Conservation (phyloP, 164 flowering plant species). For the Berberis thunbergii region DNA sequence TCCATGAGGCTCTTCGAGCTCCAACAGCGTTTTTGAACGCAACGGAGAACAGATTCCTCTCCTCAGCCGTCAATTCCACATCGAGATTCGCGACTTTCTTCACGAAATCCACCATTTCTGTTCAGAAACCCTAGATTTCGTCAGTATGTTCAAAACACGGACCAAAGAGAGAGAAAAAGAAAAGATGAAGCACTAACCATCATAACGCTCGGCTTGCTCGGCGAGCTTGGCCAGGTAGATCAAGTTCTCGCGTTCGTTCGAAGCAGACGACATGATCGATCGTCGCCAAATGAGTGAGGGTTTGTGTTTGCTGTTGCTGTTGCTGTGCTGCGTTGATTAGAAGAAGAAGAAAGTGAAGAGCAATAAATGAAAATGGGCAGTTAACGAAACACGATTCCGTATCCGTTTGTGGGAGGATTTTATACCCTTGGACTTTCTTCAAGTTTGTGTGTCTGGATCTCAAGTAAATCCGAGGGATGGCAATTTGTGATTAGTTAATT, state of each 20-base stretch:
- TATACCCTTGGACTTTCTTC: no score
- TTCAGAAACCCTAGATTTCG: not conserved
- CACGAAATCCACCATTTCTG: conserved; percentile 50
- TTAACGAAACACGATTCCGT: no score
- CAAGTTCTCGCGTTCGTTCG: conserved; percentile 26
- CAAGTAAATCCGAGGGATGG: no score
- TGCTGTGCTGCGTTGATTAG: no score
- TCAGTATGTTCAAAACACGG: not conserved
- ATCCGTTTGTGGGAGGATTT: no score
- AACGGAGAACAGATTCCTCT: conserved; percentile 36
- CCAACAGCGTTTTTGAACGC: conserved; percentile 44
- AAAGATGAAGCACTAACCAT: conserved; percentile 9
- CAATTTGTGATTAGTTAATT: no score
- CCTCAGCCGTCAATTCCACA: conserved; percentile 39
- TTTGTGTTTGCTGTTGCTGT: no score
- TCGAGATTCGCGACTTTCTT: conserved; percentile 35
- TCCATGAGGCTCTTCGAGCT: conserved; percentile 37
- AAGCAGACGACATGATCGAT: conserved; percentile 21
- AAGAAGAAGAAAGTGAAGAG: no score
- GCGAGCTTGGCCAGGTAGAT: conserved; percentile 44
- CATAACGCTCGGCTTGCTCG: conserved; percentile 47
- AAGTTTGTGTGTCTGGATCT: no score
- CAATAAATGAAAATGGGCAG: no score
- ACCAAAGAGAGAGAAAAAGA: not conserved
- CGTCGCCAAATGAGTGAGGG: no score